Conservation (phyloP, 1,139 yeast species). For the Wickerhamomyces sp. region DNA sequence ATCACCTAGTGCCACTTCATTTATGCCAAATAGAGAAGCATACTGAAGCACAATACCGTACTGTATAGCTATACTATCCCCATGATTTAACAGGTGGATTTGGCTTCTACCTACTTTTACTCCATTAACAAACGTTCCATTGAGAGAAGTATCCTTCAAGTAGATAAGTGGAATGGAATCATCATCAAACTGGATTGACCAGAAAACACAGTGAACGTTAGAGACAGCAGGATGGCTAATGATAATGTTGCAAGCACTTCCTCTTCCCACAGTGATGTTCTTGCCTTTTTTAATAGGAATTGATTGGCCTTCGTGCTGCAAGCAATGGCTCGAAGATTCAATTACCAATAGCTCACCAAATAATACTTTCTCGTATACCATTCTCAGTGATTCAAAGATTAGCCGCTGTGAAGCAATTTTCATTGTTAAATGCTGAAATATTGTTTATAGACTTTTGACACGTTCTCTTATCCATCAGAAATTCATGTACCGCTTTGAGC, state of each 20-base stretch:
- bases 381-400: too few species aligned
- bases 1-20: conserved; percentile 13
- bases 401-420: too few species aligned
- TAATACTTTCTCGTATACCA: not conserved
- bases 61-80: conserved; percentile 40
- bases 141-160: conserved; percentile 48
- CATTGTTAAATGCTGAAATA: too few species aligned
- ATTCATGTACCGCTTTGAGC: too few species aligned
- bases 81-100: conserved; percentile 38
- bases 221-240: conserved; percentile 36
- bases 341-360: conserved; percentile 2
- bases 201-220: conserved; percentile 40
- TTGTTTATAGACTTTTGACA: too few species aligned
- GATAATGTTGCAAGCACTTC: conserved; percentile 25
- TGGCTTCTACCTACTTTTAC: conserved; percentile 29
- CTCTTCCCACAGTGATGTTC: conserved; percentile 32
- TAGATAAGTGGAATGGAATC: conserved; percentile 45
- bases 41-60: conserved; percentile 29
- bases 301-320: not conserved
- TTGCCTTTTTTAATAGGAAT: conserved; percentile 17
- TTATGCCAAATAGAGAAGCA: conserved; percentile 19
- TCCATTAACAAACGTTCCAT: conserved; percentile 49
- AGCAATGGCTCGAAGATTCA: too few species aligned
- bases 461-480: too few species aligned
- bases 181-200: conserved; percentile 50